These are phyloP conservation scores for Senecio squalidus DNA, from an alignment of 140 eudicot species.

Conservation along the genomic window DNA sequence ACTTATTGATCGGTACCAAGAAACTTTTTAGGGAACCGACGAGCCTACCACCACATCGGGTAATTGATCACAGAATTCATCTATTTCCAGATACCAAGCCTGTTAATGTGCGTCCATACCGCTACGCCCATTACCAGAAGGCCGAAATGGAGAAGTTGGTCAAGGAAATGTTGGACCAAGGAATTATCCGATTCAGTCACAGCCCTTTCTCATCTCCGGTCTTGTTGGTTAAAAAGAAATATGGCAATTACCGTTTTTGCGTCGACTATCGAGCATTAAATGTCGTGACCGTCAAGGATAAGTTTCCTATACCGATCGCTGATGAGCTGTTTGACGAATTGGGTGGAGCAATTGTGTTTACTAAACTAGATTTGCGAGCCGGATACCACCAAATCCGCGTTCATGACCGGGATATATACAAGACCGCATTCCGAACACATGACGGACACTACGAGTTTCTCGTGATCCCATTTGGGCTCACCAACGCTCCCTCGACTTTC, in stretches of 20 bases:
- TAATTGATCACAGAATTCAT: not conserved
- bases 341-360: not conserved
- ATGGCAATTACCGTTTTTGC: conserved; percentile 5
- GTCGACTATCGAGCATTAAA: conserved; percentile 1
- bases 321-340: conserved; percentile 1
- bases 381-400: conserved; percentile 5
- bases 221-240: conserved; percentile 8
- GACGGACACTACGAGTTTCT: not conserved
- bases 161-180: conserved; percentile 10
- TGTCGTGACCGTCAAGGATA: not conserved
- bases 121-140: conserved; percentile 11
- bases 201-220: conserved; percentile 10
- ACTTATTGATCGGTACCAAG: not conserved
- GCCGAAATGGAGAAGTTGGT: conserved; percentile 8
- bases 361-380: not conserved
- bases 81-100: not conserved
- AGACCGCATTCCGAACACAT: not conserved
- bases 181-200: conserved; percentile 6
- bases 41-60: conserved; percentile 10
- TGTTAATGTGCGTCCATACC: conserved; percentile 2
- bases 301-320: not conserved
- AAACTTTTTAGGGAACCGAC: not conserved
- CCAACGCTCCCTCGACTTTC: conserved; percentile 1
- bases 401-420: not conserved
- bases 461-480: not conserved